Conservation (phyloP, 106 monocot genomes). For the Hemerocallis citrina region DNA sequence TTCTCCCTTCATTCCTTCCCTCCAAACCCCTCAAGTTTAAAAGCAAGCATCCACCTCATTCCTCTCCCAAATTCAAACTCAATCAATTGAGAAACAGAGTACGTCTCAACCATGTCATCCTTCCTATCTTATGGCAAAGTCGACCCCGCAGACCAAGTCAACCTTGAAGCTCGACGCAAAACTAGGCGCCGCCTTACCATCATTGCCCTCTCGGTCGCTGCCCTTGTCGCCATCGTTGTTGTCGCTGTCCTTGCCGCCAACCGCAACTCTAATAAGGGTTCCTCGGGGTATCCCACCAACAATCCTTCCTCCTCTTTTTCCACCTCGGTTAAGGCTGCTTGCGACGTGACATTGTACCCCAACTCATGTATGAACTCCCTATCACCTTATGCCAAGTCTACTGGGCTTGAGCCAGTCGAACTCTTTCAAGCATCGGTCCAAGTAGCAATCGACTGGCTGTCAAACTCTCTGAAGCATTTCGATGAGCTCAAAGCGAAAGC, state of each 20-base stretch:
- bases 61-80: background rate
- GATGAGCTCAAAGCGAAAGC: conserved; percentile 31
- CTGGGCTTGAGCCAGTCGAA: conserved; percentile 9
- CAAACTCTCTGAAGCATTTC: conserved; percentile 10
- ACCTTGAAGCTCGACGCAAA: conserved; percentile 5
- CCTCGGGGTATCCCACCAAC: background rate
- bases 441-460: conserved; percentile 18
- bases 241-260: background rate
- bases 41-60: too few relatives aligned
- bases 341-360: conserved; percentile 37
- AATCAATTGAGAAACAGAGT: too few relatives aligned
- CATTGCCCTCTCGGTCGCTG: background rate
- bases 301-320: background rate
- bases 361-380: conserved; percentile 25
- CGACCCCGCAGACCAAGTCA: background rate
- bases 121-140: background rate
- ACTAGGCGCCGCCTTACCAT: background rate
- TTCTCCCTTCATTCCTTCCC: too few relatives aligned
- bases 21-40: too few relatives aligned
- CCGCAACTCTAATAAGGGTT: background rate
- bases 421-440: conserved; percentile 45
- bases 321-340: conserved; percentile 3
- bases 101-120: background rate
- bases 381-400: background rate
- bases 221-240: background rate